Evolutionary conservation across 2,329 filamentous ascomycete genomes (phyloP), one percentile per base, ranked within the genome.

Genomic region (Pyricularia sp.): DNA sequence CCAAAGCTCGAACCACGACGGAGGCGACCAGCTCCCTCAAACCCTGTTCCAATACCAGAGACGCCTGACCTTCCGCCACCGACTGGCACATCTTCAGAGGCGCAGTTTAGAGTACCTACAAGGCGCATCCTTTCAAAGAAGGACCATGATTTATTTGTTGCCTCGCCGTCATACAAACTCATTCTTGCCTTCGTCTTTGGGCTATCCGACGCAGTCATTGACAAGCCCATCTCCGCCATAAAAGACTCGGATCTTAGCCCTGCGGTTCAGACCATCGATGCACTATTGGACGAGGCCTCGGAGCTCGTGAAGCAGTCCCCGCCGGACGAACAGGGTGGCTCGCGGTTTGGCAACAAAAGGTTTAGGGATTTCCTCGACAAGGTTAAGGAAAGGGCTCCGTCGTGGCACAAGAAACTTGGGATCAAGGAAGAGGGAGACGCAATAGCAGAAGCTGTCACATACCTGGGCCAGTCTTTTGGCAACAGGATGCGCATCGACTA

Each of bases 401-500:
- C 75, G 58, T 94, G 92, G 91, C 92, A 94, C 76, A 63, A 64
- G 20, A 77, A 79, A 64, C 82, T 94, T 1, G 77, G 82, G 20
- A 70, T 78, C 2, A 79, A 77, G 14, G 66, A 69, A 25, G 65
- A 30, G 10, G 78, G 78, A 0, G 78, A 78, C 1, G 90, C 90
- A 17, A 83, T 90, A 65, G 80, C 84, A 3, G 95, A 99, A 77
- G 82, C 91, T 5, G 90, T 90, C 0, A 88, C 89, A 33, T 99
- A 99, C 79, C 84, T 99, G 42, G 81, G 86, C 71, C 87, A 97
- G 75, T 90, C 92, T 0, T 94, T 98, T 72, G 95, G 95, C 64
- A 97, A 97, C 76, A 86, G 90, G 64, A 86, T 87, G 67, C 88
- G 94, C 59, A 95, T 99, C 75, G 95, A 99, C 81, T 99, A 99